Conservation (phyloP, 495 filamentous ascomycete species). For the Darksidea phi region DNA sequence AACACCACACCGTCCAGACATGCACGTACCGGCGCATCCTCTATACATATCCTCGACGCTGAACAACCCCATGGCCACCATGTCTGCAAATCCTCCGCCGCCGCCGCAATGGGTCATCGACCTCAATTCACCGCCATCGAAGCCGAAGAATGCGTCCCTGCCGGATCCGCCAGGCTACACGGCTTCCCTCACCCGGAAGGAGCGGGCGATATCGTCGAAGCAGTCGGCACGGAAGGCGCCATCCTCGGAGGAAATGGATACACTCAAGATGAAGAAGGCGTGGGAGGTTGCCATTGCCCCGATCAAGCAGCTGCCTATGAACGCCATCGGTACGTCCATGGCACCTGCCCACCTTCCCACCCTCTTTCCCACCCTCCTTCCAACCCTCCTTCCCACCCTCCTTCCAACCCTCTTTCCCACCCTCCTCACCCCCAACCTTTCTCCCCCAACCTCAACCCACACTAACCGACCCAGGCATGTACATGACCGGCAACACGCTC, state of each 20-base stretch:
- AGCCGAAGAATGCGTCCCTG: conserved; percentile 60
- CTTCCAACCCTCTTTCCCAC: neutral
- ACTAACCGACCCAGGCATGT: conserved; percentile 65
- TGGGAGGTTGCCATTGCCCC: conserved; percentile 97
- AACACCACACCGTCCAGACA: neutral
- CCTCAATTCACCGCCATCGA: conserved; percentile 62
- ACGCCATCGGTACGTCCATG: conserved; percentile 63
- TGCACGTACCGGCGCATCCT: neutral
- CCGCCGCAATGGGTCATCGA: conserved; percentile 80
- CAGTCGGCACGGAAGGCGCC: conserved; percentile 55
- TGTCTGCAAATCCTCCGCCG: conserved; percentile 46
- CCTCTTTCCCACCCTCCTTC: neutral
- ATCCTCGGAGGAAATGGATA: conserved; percentile 80
- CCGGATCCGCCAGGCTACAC: conserved; percentile 88
- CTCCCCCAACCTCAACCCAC: conserved; percentile 1
- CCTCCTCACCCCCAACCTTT: no score
- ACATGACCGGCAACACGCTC: conserved; percentile 98
- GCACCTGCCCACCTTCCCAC: neutral
- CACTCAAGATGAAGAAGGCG: conserved; percentile 94
- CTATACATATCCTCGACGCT: neutral
- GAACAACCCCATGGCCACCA: neutral
- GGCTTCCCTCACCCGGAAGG: conserved; percentile 51
- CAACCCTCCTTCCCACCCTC: neutral
- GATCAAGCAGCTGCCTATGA: conserved; percentile 95
- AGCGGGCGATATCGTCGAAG: conserved; percentile 28